These are phyloP conservation scores for Pleurotus tuoliensis DNA, from an alignment of 768 basidiomycete genomes.

Conservation along the genomic window DNA sequence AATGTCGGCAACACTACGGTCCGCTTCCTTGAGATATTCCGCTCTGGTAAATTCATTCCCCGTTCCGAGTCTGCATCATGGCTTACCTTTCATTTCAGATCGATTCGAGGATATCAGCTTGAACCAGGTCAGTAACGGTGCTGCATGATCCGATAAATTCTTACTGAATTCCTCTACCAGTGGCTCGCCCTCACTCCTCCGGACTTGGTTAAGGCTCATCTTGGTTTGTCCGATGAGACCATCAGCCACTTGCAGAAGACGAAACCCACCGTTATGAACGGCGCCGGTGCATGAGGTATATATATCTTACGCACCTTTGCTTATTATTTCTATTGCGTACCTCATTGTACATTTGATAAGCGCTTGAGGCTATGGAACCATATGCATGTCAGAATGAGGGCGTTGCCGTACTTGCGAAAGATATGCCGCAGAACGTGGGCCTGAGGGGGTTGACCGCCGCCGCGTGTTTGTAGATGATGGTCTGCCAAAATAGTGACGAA, in stretches of 20 bases:
- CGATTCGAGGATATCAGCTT: conserved; percentile 27
- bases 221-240: conserved; percentile 34
- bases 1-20: conserved; percentile 49
- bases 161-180: conserved; percentile 5
- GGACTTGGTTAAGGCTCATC: conserved; percentile 40
- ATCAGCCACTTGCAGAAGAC: conserved; percentile 33
- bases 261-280: conserved; percentile 33
- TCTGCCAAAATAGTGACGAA: too few species aligned
- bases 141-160: not conserved
- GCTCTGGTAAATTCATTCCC: conserved; percentile 23
- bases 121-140: not conserved
- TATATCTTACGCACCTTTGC: not conserved
- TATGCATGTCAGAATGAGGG: too few species aligned
- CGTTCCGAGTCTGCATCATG: not conserved
- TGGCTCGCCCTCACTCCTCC: conserved; percentile 43
- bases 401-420: too few species aligned
- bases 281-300: not conserved
- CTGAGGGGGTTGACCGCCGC: too few species aligned
- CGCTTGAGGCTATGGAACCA: too few species aligned
- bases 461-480: too few species aligned
- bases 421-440: too few species aligned
- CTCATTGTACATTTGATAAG: too few species aligned
- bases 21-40: conserved; percentile 46
- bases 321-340: too few species aligned
- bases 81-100: conserved; percentile 14